Evolutionary conservation across 495 filamentous ascomycete species (phyloP).

Genomic region (Penicillium robsamsonii): DNA sequence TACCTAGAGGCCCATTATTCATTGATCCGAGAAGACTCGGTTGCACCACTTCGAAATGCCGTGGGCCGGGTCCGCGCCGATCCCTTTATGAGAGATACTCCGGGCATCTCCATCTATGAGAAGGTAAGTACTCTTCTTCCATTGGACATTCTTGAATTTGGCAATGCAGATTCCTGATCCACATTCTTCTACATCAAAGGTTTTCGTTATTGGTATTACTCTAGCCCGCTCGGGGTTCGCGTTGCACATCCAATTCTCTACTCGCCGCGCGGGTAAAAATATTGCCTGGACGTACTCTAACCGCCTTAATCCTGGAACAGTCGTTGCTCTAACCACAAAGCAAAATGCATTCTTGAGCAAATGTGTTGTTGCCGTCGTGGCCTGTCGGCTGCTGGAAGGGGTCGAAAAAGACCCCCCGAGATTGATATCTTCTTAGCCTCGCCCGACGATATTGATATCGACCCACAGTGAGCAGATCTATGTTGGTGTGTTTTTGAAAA

Average conservation of each 20-base stretch:
- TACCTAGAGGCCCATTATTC: constrained; percentile 66
- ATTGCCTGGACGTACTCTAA: constrained; percentile 77
- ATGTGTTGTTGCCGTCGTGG: constrained; percentile 71
- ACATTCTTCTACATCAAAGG: constrained; percentile 41
- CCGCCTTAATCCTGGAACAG: constrained; percentile 63
- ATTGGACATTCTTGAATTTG: background rate
- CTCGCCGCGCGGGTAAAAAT: constrained; percentile 60
- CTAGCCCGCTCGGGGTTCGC: constrained; percentile 63
- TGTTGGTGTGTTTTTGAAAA: background rate
- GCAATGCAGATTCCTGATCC: background rate
- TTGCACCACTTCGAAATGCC: constrained; percentile 57
- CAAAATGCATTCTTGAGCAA: constrained; percentile 62
- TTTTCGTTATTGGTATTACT: constrained; percentile 61
- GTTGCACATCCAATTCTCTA: constrained; percentile 68
- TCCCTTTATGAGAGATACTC: constrained; percentile 51
- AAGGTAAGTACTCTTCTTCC: constrained; percentile 46
- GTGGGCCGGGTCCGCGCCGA: constrained; percentile 47
- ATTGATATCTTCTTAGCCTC: constrained; percentile 74
- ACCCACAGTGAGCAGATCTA: constrained; percentile 48
- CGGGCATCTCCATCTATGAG: constrained; percentile 67
- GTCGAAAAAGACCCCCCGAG: constrained; percentile 65
- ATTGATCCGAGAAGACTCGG: constrained; percentile 63
- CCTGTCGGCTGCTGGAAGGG: constrained; percentile 61
- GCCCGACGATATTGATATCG: constrained; percentile 59
- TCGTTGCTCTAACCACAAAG: constrained; percentile 68